A percentile compares a stretch with the other conserved stretches of the same genome.
phyloP scores from a whole-genome alignment of 129 eudicot genomes.

The Arctium minus region DNA sequence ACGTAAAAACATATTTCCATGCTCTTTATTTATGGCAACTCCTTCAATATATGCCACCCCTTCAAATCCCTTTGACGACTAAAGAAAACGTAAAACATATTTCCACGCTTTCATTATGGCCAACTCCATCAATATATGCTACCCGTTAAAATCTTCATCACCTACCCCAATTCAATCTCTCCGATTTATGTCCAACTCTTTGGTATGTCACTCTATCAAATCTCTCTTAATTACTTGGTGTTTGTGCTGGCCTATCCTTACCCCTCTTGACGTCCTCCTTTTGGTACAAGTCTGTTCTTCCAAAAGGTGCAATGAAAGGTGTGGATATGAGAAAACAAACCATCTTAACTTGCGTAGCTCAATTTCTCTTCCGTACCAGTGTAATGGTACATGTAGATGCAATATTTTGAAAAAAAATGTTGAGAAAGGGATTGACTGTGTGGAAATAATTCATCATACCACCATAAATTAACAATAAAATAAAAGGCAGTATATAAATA shows the following conservation, averaged over 20 bases:
- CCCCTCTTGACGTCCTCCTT: background rate
- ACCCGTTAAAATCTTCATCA: no score
- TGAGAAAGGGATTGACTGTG: background rate
- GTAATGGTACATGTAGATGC: background rate
- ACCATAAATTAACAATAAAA: background rate
- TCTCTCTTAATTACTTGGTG: background rate
- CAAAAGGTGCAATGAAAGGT: no score
- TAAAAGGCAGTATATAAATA: background rate
- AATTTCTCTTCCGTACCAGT: background rate
- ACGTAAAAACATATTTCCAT: no score
- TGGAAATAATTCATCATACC: background rate
- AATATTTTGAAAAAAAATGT: background rate
- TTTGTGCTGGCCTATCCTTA: background rate
- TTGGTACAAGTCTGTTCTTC: no score
- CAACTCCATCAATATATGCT: no score
- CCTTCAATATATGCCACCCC: no score
- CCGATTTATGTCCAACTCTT: background rate
- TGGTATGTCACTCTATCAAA: background rate
- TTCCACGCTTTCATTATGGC: no score
- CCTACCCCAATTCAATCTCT: background rate
- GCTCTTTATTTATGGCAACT: no score
- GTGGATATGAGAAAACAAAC: no score
- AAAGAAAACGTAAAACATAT: no score
- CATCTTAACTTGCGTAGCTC: background rate
- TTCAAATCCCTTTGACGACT: no score